Percentiles rank a stretch among this genome's conserved stretches.
These are phyloP conservation scores for Gymnopilus dilepis DNA, from an alignment of 768 basidiomycete species.

Conservation along the genomic window DNA sequence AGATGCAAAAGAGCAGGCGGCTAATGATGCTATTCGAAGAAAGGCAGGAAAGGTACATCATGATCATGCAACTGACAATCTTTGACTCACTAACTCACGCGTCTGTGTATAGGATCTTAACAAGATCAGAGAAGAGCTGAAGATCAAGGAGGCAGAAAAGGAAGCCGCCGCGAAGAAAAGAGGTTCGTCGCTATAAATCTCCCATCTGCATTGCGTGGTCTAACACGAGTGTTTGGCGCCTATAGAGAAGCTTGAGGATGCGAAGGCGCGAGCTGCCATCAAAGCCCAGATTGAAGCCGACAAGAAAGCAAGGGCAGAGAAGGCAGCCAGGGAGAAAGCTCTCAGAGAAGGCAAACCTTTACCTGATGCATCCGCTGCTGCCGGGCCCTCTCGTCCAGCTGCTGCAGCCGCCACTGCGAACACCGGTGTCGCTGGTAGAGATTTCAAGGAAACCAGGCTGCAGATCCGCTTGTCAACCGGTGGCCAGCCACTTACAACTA, in stretches of 20 bases:
- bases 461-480: slow-evolving; percentile 89
- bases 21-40: slow-evolving; percentile 79
- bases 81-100: background rate
- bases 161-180: slow-evolving; percentile 82
- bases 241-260: slow-evolving; percentile 89
- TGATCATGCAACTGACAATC: background rate
- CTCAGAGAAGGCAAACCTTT: slow-evolving; percentile 74
- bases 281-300: slow-evolving; percentile 72
- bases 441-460: slow-evolving; percentile 86
- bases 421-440: slow-evolving; percentile 61
- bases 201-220: background rate
- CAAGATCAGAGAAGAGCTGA: slow-evolving; percentile 75
- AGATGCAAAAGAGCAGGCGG: slow-evolving; percentile 74
- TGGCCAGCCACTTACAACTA: slow-evolving; percentile 80
- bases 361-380: slow-evolving; percentile 26
- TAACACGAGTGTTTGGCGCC: background rate
- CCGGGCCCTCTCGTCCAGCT: slow-evolving; percentile 38
- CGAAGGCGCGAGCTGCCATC: slow-evolving; percentile 82
- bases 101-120: slow-evolving; percentile 61
- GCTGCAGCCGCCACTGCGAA: slow-evolving; percentile 37
- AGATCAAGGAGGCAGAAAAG: slow-evolving; percentile 79
- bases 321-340: slow-evolving; percentile 89
- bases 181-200: slow-evolving; percentile 50
- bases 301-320: slow-evolving; percentile 87
- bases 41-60: slow-evolving; percentile 78